Evolutionary conservation across 768 basidiomycete species (phyloP), one percentile per base, ranked within the genome.

Genomic region (Fistulinella prunicolor): DNA sequence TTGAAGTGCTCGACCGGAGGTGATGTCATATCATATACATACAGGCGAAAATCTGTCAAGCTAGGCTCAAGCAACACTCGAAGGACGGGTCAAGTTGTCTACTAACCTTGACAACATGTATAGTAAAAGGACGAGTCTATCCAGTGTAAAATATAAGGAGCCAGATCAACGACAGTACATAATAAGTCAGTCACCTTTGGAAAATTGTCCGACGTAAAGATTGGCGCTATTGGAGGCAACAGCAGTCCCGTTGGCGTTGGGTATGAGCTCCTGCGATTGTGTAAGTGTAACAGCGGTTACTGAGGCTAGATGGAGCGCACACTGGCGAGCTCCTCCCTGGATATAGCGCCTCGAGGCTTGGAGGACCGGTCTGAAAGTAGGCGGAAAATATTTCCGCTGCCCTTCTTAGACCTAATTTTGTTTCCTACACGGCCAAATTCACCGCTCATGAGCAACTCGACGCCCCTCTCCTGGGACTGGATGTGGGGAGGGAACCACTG

Each of bases 111-210:
- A 38, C 81, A 83, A 57, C 94, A 95, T 4, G 94, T 93, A 65
- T 96, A 97, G 64, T 89, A 97, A 65, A 96, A 94, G 0, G 86
- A 83, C 0, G 90, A 87, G 61, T 93, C 91, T 89, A 39, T 42
- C 35, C 24, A 44, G 16, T n/a, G 6, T 14, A 44, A 21, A 34
- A 28, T 41, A 38, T 51, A 43, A 60, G 37, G 39, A 30, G 13
- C 30, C 26, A 12, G 24, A 21, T 41, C 34, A 9, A 9, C n/a
- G 26, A 42, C 51, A 14, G 3, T 29, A 46, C 19, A 20, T 7
- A 9, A 28, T 13, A 38, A 46, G 14, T 34, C 20, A 20, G 34
- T 46, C 51, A 86, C 88, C 85, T 58, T 76, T 75, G 10, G 89
- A 91, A 65, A 82, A 94, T 64, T 92, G 90, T 0, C 87, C 93